Base-by-base conservation (phyloP, 2,329 filamentous ascomycete genomes). In the Colletotrichum godetiae region DNA sequence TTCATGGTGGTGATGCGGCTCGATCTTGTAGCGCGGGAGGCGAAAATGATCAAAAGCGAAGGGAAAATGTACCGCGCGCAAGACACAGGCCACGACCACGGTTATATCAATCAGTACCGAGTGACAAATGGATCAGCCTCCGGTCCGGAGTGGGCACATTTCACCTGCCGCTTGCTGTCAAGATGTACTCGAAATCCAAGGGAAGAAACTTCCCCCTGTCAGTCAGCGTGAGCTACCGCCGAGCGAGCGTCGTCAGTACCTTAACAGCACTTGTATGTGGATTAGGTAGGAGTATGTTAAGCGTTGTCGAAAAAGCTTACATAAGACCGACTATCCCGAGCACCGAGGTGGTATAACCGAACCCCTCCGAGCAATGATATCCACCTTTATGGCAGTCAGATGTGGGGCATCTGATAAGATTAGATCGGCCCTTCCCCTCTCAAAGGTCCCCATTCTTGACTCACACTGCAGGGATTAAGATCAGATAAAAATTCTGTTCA, bases 341-440 rank as follows among this genome's bases (percentile, higher is more conserved):
- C 49, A 11, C 71, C 67, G 71, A 73, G 61, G 49, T 35, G 4
- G 4, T 42, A 71, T 27, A 49, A 27, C 71, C 71, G 71, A 73
- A 29, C 12, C n/a, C 10, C 2, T 37, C 71, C 71, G 67, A 73
- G 67, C 13, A 3, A 13, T 5, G 29, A 22, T 27, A 7, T 12
- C 62, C 62, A 65, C 24, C 31, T 19, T 8, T 19, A n/a, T 52
- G 24, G 29, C 49, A 24, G 13, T 7, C 6, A 3, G 2, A 33
- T 49, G 19, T 73, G 71, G 71, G 71, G 67, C 71, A 73, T 73
- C 71, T 66, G 71, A 73, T 73, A 73, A 73, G 71, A 73, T 73
- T 73, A 73, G 67, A 73, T 73, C 71, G 67, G 67, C 53, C 29
- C 61, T 71, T 73, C 71, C 60, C 62, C 67, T 35, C 67, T 13